Percentiles rank a stretch among this genome's conserved stretches.
These are phyloP conservation scores for Leishmania mexicana DNA, from an alignment of 208 protist genomes.

Conservation along the genomic window DNA sequence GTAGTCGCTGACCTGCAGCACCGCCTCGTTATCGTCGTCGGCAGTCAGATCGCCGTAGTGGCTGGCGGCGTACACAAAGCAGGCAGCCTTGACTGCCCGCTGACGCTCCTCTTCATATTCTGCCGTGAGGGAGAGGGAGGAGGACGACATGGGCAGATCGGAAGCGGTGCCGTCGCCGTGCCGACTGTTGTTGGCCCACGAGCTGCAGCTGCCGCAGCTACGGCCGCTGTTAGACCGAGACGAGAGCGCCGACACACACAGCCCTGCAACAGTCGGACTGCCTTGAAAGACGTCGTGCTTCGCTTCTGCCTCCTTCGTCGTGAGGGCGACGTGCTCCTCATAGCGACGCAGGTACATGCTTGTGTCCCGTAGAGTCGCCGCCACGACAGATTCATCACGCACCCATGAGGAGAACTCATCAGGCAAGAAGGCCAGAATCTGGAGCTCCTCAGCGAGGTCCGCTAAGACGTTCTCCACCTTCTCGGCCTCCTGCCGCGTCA, in stretches of 20 bases:
- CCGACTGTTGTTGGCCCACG: neutral
- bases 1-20: constrained; percentile 75
- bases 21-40: constrained; percentile 56
- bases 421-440: constrained; percentile 69
- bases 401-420: constrained; percentile 68
- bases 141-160: neutral
- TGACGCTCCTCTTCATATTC: constrained; percentile 45
- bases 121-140: neutral
- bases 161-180: neutral
- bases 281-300: neutral
- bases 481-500: constrained; percentile 80
- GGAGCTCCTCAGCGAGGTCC: constrained; percentile 73
- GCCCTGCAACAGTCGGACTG: too few species aligned
- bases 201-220: constrained; percentile 1
- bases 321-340: constrained; percentile 20
- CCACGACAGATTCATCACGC: constrained; percentile 53
- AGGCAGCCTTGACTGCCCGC: constrained; percentile 40
- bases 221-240: neutral
- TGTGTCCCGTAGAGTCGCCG: constrained; percentile 27
- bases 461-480: constrained; percentile 74
- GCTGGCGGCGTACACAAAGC: constrained; percentile 46
- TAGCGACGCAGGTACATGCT: constrained; percentile 21
- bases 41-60: constrained; percentile 75
- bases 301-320: neutral
- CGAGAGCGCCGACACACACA: neutral